Conservation (phyloP, 192 early-diverging fungal species). For the Mortierella antarctica region DNA sequence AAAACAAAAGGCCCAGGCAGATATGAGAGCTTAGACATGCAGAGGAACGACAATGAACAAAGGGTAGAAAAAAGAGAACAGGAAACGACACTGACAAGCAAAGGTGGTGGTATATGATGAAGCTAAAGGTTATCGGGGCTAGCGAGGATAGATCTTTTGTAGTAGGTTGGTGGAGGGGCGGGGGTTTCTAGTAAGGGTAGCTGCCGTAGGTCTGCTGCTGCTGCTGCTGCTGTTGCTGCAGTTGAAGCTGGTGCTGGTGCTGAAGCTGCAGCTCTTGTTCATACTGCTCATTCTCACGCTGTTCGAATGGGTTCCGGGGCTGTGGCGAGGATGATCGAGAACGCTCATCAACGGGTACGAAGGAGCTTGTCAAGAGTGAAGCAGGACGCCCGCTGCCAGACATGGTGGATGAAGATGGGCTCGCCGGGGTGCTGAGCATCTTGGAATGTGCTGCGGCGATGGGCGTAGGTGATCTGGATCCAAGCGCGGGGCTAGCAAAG, state of each 20-base stretch:
- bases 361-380: slow-evolving; percentile 41
- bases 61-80: background rate
- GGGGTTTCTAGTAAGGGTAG: background rate
- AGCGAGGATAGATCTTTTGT: too few relatives aligned
- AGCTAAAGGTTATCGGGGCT: too few relatives aligned
- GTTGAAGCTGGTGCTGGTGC: slow-evolving; percentile 15
- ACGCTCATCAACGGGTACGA: slow-evolving; percentile 18
- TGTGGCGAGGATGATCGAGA: background rate
- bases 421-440: background rate
- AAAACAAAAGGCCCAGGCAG: background rate
- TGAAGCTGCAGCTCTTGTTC: background rate
- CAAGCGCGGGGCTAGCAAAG: slow-evolving; percentile 1
- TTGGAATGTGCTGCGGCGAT: slow-evolving; percentile 29
- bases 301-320: slow-evolving; percentile 1
- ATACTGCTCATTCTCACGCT: slow-evolving; percentile 8
- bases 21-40: background rate
- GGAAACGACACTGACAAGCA: background rate
- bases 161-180: too few relatives aligned
- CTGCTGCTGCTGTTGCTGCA: slow-evolving; percentile 26
- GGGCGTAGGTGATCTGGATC: slow-evolving; percentile 32
- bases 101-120: too few relatives aligned
- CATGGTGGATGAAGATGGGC: background rate
- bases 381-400: slow-evolving; percentile 13
- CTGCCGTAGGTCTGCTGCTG: slow-evolving; percentile 17
- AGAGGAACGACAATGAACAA: background rate